A percentile compares a stretch with the other conserved stretches of the same genome.
Evolutionary conservation across 2,329 filamentous ascomycete species (phyloP).

Genomic region (Clarireedia homoeocarpa): DNA sequence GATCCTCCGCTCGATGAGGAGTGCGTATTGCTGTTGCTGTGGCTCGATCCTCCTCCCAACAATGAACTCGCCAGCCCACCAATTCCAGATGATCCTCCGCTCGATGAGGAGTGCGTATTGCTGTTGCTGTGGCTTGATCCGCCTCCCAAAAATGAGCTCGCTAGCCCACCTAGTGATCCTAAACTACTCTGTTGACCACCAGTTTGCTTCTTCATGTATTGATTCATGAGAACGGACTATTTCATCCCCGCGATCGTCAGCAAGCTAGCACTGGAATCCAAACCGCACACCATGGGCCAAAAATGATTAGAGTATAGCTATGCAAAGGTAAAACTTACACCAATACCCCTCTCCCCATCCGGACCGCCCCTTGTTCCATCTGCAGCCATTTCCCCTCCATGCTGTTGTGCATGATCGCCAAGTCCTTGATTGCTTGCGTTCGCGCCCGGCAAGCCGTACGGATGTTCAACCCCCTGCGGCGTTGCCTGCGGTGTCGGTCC

Average conservation of each 20-base stretch:
- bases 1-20: conserved; percentile 21
- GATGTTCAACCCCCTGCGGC: conserved; percentile 44
- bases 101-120: conserved; percentile 20
- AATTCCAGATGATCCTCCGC: conserved; percentile 28
- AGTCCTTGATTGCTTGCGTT: not conserved
- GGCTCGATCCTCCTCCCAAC: conserved; percentile 3
- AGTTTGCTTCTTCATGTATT: conserved; percentile 15
- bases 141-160: conserved; percentile 29
- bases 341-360: conserved; percentile 57
- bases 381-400: conserved; percentile 41
- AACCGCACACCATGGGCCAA: not conserved
- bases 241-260: not conserved
- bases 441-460: conserved; percentile 46
- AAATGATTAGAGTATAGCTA: not conserved
- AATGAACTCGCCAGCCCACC: conserved; percentile 1
- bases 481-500: conserved; percentile 50
- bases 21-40: conserved; percentile 19
- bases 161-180: conserved; percentile 33
- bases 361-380: conserved; percentile 49
- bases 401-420: conserved; percentile 4
- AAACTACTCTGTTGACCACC: conserved; percentile 19
- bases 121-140: conserved; percentile 18
- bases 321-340: conserved; percentile 42
- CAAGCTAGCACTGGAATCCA: not conserved
- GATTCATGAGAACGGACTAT: conserved; percentile 28